Conservation (phyloP, 2,329 filamentous ascomycete genomes). For the Myriosclerotinia curreyana region DNA sequence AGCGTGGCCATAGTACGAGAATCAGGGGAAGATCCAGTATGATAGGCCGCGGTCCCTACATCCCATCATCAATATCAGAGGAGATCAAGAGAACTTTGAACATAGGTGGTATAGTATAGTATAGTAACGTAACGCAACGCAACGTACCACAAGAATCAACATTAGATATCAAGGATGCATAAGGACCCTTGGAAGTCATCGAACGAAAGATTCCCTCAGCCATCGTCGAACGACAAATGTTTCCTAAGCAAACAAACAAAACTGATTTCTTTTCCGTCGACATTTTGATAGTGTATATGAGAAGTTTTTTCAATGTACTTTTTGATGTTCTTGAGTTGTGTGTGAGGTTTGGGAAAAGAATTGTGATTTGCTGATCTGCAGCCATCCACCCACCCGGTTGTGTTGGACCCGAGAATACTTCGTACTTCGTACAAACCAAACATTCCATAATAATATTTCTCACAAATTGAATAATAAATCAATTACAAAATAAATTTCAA, state of each 20-base stretch:
- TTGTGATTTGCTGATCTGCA: slow-evolving; percentile 6
- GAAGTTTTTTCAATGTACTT: background rate
- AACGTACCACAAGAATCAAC: slow-evolving; percentile 82
- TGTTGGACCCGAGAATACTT: background rate
- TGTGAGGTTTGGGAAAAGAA: background rate
- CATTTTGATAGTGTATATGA: background rate
- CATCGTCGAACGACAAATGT: slow-evolving; percentile 95
- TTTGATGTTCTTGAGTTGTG: background rate
- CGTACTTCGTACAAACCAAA: no score
- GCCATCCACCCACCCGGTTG: slow-evolving; percentile 1
- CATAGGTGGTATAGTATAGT: no score
- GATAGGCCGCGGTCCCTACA: slow-evolving; percentile 65
- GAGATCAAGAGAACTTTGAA: background rate
- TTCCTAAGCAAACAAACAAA: slow-evolving; percentile 93
- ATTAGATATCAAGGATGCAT: slow-evolving; percentile 56
- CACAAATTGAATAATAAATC: no score
- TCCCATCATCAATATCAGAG: background rate
- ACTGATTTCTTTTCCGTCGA: slow-evolving; percentile 56
- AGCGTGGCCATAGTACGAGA: slow-evolving; percentile 80
- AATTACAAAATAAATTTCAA: no score
- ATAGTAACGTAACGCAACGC: no score
- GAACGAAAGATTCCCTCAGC: slow-evolving; percentile 88
- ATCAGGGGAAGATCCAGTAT: slow-evolving; percentile 74
- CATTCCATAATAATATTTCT: no score
- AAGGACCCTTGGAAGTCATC: slow-evolving; percentile 59